A percentile compares a stretch with the other conserved stretches of the same genome.
These are phyloP conservation scores for Ogataea glucozyma DNA, from an alignment of 805 yeast species.

Conservation along the genomic window DNA sequence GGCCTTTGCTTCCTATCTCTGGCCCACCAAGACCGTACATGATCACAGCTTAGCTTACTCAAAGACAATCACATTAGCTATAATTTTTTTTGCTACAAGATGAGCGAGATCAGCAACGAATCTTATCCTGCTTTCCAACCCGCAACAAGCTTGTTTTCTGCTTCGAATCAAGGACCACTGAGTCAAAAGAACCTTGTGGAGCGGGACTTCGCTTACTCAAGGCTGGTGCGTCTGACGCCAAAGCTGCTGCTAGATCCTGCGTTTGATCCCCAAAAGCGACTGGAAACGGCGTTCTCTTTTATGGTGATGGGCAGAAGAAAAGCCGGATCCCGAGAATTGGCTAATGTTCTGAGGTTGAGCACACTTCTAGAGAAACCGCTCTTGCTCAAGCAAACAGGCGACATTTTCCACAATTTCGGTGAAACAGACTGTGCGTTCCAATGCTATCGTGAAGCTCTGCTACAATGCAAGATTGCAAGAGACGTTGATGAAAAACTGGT, in stretches of 20 bases:
- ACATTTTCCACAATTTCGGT: conserved; percentile 16
- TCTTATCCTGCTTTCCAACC: conserved; percentile 21
- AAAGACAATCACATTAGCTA: conserved; percentile 8
- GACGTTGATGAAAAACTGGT: conserved; percentile 11
- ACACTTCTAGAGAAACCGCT: conserved; percentile 15
- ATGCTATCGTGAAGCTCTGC: conserved; percentile 20
- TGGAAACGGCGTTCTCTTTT: conserved; percentile 19
- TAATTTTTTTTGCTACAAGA: conserved; percentile 13
- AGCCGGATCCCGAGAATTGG: conserved; percentile 23
- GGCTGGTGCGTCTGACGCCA: conserved; percentile 11
- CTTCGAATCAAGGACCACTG: conserved; percentile 21
- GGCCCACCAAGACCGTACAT: too few species aligned
- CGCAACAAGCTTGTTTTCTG: conserved; percentile 20
- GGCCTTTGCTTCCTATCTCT: too few species aligned
- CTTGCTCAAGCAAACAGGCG: conserved; percentile 19
- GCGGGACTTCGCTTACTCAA: conserved; percentile 20
- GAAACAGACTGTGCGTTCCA: conserved; percentile 16
- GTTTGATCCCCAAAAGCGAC: conserved; percentile 10
- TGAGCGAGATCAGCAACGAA: conserved; percentile 20
- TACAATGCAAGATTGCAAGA: conserved; percentile 19
- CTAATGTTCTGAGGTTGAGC: conserved; percentile 18
- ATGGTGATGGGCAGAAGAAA: conserved; percentile 20
- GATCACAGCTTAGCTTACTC: neutral
- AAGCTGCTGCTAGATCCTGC: conserved; percentile 16
- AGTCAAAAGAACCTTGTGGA: conserved; percentile 17